Conservation (phyloP, 2,329 filamentous ascomycete species). For the Aspergillus ochraceus region DNA sequence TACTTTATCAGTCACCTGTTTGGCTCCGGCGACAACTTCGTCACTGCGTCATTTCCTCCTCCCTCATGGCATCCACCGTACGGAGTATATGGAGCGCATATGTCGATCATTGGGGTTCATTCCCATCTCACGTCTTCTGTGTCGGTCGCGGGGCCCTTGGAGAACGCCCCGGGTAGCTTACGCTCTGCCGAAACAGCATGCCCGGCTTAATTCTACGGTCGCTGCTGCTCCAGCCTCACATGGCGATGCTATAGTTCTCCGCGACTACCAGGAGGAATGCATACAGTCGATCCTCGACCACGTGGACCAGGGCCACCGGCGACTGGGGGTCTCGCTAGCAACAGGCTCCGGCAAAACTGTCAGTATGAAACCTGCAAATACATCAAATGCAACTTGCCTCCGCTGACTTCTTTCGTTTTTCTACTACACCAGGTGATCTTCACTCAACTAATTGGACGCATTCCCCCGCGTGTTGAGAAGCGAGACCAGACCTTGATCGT, state of each 20-base stretch:
- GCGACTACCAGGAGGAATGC: conserved; percentile 88
- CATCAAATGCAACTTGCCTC: not conserved
- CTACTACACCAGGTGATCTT: conserved; percentile 72
- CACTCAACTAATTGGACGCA: conserved; percentile 84
- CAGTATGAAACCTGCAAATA: conserved; percentile 25
- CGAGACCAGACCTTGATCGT: conserved; percentile 83
- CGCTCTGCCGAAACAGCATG: conserved; percentile 25
- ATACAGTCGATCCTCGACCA: conserved; percentile 76
- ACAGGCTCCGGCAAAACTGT: conserved; percentile 90
- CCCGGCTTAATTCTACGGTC: conserved; percentile 25
- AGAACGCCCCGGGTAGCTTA: conserved; percentile 17
- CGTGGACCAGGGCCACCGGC: conserved; percentile 69
- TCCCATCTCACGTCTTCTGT: conserved; percentile 19
- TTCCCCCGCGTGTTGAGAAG: conserved; percentile 56
- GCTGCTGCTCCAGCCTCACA: conserved; percentile 8
- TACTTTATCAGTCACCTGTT: not conserved
- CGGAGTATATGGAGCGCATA: conserved; percentile 32
- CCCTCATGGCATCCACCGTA: conserved; percentile 11
- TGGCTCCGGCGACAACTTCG: not conserved
- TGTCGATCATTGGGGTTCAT: conserved; percentile 24
- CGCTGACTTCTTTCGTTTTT: not conserved
- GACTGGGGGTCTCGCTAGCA: conserved; percentile 80
- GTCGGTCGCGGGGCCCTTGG: conserved; percentile 8
- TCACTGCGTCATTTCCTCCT: not conserved
- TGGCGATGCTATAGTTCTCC: conserved; percentile 58